These are phyloP conservation scores for Actinomucor elegans DNA, from an alignment of 371 early-diverging fungal species.

Conservation along the genomic window DNA sequence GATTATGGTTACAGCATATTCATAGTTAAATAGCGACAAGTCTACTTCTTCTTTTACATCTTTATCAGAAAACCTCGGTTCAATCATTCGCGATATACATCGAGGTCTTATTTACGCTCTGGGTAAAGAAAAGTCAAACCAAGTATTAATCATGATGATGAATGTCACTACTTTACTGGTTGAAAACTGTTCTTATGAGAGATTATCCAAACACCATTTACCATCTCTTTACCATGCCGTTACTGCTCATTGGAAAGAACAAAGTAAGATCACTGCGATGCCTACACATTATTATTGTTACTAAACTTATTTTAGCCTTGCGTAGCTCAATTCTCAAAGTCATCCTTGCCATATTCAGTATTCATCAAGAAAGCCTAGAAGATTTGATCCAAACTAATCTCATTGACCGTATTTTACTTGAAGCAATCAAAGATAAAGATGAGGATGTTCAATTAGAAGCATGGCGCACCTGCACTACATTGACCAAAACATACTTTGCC, in stretches of 20 bases:
- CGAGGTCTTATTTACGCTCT: conserved; percentile 35
- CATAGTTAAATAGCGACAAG: conserved; percentile 17
- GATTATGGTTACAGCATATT: too few species aligned
- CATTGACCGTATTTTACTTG: conserved; percentile 11
- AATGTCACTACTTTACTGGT: conserved; percentile 37
- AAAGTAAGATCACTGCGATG: conserved; percentile 13
- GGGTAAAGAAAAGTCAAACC: conserved; percentile 29
- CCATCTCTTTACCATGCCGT: conserved; percentile 28
- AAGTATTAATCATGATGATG: conserved; percentile 32
- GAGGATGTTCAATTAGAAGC: conserved; percentile 1
- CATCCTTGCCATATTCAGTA: conserved; percentile 28
- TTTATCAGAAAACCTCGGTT: conserved; percentile 43
- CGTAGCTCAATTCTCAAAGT: conserved; percentile 37
- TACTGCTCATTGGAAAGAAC: conserved; percentile 24
- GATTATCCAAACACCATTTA: conserved; percentile 39
- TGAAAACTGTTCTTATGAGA: conserved; percentile 48
- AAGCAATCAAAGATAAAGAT: neutral
- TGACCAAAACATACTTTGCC: conserved; percentile 20
- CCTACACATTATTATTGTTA: neutral
- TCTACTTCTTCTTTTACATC: conserved; percentile 50
- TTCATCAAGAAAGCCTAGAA: conserved; percentile 6
- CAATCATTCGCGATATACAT: conserved; percentile 47
- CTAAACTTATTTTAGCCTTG: conserved; percentile 7
- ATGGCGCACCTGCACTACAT: conserved; percentile 20
- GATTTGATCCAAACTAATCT: neutral